Conservation (phyloP, 192 early-diverging fungal species). For the Chytriomyces confervae region DNA sequence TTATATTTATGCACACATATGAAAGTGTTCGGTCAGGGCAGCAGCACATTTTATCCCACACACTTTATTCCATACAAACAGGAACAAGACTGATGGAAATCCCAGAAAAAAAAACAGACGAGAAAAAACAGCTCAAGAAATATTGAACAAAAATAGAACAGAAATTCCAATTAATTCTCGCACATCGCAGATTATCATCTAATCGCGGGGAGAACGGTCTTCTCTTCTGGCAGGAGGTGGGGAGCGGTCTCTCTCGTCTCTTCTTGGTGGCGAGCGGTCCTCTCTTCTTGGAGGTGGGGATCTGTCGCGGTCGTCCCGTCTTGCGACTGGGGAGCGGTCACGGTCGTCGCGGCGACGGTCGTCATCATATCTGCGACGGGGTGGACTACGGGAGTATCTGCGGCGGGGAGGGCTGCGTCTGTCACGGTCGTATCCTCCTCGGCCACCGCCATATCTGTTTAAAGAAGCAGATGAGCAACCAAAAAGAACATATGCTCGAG, state of each 20-base stretch:
- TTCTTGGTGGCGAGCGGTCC: constrained; percentile 46
- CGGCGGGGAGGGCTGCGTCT: constrained; percentile 13
- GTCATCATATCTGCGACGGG: constrained; percentile 29
- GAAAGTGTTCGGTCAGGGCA: no score
- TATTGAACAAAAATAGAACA: no score
- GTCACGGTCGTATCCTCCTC: neutral
- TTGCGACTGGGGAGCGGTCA: constrained; percentile 22
- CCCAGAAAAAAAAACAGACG: no score
- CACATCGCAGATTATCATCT: no score
- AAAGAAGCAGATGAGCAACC: neutral
- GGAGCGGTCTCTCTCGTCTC: constrained; percentile 44
- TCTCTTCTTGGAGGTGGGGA: constrained; percentile 36
- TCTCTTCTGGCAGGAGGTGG: no score
- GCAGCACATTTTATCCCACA: no score
- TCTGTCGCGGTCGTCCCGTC: constrained; percentile 60
- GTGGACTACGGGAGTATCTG: constrained; percentile 23
- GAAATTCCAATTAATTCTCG: no score
- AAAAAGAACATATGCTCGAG: neutral
- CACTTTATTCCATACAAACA: no score
- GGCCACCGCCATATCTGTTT: constrained; percentile 3
- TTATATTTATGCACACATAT: no score
- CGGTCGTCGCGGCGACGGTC: constrained; percentile 17
- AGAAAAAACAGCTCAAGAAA: no score
- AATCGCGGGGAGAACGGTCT: no score
- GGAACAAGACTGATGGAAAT: no score